Percentiles rank a stretch among this genome's conserved stretches.
phyloP scores from a whole-genome alignment of 805 yeast genomes.

The Tetrapisispora iriomotensis region DNA sequence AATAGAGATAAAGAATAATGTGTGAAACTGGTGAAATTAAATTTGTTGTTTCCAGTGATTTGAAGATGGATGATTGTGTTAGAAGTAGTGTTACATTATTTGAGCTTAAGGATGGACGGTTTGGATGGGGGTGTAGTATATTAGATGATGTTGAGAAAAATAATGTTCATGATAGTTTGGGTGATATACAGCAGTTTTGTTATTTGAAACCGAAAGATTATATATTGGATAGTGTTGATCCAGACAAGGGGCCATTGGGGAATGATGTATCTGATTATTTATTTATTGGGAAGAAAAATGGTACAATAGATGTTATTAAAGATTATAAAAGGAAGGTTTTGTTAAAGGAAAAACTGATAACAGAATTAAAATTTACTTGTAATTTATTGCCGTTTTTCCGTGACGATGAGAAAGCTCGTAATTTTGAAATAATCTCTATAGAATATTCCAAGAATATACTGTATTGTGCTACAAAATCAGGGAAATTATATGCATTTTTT shows the following conservation, averaged over 20 bases:
- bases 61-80: neutral
- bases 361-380: conserved; percentile 17
- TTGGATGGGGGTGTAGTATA: neutral
- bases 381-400: conserved; percentile 11
- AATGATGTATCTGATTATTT: conserved; percentile 18
- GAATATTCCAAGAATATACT: conserved; percentile 20
- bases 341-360: conserved; percentile 7
- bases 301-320: conserved; percentile 21
- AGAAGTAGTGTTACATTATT: neutral
- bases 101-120: neutral
- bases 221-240: conserved; percentile 1
- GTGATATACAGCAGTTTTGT: conserved; percentile 18
- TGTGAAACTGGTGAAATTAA: neutral
- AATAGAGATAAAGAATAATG: no score
- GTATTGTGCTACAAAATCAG: conserved; percentile 20
- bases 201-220: conserved; percentile 14
- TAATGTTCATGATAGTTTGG: neutral
- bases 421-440: conserved; percentile 14
- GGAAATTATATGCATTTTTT: conserved; percentile 17
- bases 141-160: neutral
- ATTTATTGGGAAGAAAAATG: conserved; percentile 22
- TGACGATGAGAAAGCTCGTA: conserved; percentile 5
- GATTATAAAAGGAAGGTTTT: conserved; percentile 15
- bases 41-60: neutral
- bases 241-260: conserved; percentile 6